Evolutionary conservation across 2,329 filamentous ascomycete genomes (phyloP), one percentile per base, ranked within the genome.

Genomic region (Didymella pomorum): DNA sequence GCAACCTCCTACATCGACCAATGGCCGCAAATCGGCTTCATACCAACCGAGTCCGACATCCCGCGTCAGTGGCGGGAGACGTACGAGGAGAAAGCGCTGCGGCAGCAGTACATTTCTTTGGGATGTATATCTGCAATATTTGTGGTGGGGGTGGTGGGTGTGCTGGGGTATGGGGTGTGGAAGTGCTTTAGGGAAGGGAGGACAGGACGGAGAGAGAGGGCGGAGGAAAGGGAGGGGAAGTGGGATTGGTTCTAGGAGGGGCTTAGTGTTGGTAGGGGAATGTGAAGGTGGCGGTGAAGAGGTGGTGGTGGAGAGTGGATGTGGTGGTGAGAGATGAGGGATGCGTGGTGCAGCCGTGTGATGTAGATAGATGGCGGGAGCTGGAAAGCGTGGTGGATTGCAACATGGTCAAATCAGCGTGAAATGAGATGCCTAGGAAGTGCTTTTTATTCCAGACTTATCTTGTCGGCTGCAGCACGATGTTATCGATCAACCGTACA

Each of bases 401-500:
- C 2, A 35, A n/a, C 6, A n/a, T 9, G 16, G 31, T 35, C 31
- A 8, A 8, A 35, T 35, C 16, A n/a, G 5, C 14, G 16, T n/a
- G 16, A 35, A n/a, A 35, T 14, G 37, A 41, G 37, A 14, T 21
- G 20, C 10, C 14, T 3, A 21, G 14, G 2, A 26, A 11, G 16
- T 26, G 14, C 5, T 14, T 42, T 41, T 20, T 41, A 18, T 14
- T 23, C 6, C 14, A 5, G 35, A 41, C 20, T 60, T 29, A 65
- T 61, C 58, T 57, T 43, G 68, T 58, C 31, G 74, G 71, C 39
- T 72, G 64, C 42, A 82, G 57, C n/a, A 96, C 89, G 64, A 98
- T 88, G 71, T 99, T 99, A 73, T 99, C 95, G 75, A 99, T 97
- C 77, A 99, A 80, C 61, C 95, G 84, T 46, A 99, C 95, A 1